Base-by-base conservation (phyloP, 768 basidiomycete genomes). In the Boletus eberwhitei region DNA sequence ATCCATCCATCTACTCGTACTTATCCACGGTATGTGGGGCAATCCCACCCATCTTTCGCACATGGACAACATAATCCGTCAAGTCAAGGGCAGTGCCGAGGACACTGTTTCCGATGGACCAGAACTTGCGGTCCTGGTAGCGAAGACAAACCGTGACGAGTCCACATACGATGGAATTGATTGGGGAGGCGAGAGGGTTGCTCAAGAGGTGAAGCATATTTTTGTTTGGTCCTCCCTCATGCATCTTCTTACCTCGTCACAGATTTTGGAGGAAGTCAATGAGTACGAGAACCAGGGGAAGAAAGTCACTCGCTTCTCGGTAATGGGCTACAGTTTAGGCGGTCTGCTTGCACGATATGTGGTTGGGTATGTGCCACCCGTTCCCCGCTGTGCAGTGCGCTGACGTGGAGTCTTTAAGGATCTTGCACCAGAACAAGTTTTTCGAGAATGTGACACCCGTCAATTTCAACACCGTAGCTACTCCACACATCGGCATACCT, bases 131-230 rank as follows among this genome's bases (percentile, higher is more conserved):
- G 75, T 89, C 26, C 69, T 90, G n/a, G 65, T 83, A 0, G 80
- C 89, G 3, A 73, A 88, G 61, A 80, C 85, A 3, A 88, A 90
- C 65, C 65, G 74, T 17, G 83, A 83, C 31, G 79, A 83, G 29
- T 79, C 78, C 11, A 90, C 88, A 2, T 92, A 91, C 60, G 90
- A 93, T 59, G 90, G 90, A 1, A 81, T 93, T 22, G 90, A 93
- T 64, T 88, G 88, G 82, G 86, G 89, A 54, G 87, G 84, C 36
- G 88, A 92, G 71, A 77, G 92, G 32, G 83, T 93, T 35, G 83
- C 89, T 4, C 74, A 84, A 56, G 92, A 94, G 82, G 90, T 90
- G 48, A 35, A 75, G 19, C 4, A 17, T 38, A 35, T 11, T 8
- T 22, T 41, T 51, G 4, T 44, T 35, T 12, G 6, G n/a, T 29